These are phyloP conservation scores for Teratosphaeria pseudoeucalypti DNA, from an alignment of 2,329 filamentous ascomycete genomes.

Conservation along the genomic window DNA sequence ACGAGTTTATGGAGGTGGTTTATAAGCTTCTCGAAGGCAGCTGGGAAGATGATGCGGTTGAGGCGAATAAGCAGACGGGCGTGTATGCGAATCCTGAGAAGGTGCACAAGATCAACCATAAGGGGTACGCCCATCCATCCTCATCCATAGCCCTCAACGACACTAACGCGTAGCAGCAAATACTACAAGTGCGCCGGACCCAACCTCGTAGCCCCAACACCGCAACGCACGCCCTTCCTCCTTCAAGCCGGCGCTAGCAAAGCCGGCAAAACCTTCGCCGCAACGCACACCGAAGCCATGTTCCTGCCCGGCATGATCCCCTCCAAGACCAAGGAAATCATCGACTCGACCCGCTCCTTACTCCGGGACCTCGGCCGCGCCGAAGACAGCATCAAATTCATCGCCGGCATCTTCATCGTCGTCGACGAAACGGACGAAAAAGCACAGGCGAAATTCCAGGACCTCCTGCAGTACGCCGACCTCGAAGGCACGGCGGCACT, in stretches of 20 bases:
- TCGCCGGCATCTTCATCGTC: slow-evolving; percentile 56
- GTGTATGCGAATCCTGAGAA: slow-evolving; percentile 48
- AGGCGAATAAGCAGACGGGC: slow-evolving; percentile 43
- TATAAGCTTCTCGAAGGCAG: slow-evolving; percentile 49
- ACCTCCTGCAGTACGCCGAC: slow-evolving; percentile 51
- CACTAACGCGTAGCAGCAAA: slow-evolving; percentile 18
- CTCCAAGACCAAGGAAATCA: slow-evolving; percentile 28
- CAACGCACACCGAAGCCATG: slow-evolving; percentile 60
- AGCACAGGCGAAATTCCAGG: slow-evolving; percentile 52
- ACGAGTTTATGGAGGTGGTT: slow-evolving; percentile 51
- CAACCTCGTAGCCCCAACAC: slow-evolving; percentile 34
- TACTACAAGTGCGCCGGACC: slow-evolving; percentile 39
- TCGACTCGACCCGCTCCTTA: slow-evolving; percentile 29
- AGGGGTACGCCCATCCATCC: slow-evolving; percentile 43
- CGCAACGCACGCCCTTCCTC: slow-evolving; percentile 41
- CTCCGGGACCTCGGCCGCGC: slow-evolving; percentile 45
- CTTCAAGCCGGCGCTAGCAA: slow-evolving; percentile 60
- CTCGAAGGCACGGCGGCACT: slow-evolving; percentile 58
- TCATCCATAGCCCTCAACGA: slow-evolving; percentile 33
- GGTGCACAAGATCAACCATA: slow-evolving; percentile 51
- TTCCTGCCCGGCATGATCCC: slow-evolving; percentile 40
- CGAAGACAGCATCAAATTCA: slow-evolving; percentile 53
- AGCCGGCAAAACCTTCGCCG: slow-evolving; percentile 56
- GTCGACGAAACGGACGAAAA: slow-evolving; percentile 56
- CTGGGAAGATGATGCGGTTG: slow-evolving; percentile 48